Evolutionary conservation across 2,329 filamentous ascomycete species (phyloP), one percentile per base, ranked within the genome.

Genomic region (Colletotrichum sansevieriae): DNA sequence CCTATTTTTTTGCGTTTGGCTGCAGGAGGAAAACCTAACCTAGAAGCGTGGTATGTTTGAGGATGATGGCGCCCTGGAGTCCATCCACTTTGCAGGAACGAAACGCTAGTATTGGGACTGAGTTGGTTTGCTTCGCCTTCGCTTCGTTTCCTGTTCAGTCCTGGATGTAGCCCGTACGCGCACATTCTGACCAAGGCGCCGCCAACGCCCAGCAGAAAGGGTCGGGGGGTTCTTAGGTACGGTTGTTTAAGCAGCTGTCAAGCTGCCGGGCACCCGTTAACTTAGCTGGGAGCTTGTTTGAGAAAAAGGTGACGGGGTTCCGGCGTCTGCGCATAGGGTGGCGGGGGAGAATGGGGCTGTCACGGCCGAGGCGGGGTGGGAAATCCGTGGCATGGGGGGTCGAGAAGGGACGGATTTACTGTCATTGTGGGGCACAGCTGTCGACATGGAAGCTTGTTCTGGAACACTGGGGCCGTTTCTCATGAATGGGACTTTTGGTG

Each of bases 401-500:
- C 11, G 20, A 41, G 25, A 25, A 49, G 29, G 44, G 63, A 25
- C 20, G 63, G 46, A 33, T 33, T 37, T 62, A 35, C 51, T 63
- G 35, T 41, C 41, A 2, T 46, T 41, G 55, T 52, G 47, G 56
- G 41, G n/a, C 29, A 13, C 10, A 22, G 37, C 18, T 39, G 20
- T 65, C 46, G 61, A 59, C 47, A 22, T 51, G 62, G 43, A 58
- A n/a, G n/a, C n/a, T n/a, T n/a, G n/a, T n/a, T n/a, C 65, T 64
- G 65, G 44, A 67, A 67, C 60, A 57, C 51, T 44, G 52, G 44
- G 44, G 65, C 44, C 54, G 58, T 56, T 62, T 56, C 58, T 56
- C 47, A 47, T 55, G 63, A 18, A 41, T 60, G 25, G 51, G 13
- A 35, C 37, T 39, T 5, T 46, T 22, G 22, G 46, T 11, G 18